Percentiles rank a stretch among this genome's conserved stretches.
Conservation (phyloP, 75 land plant genomes). For the Pseudotsuga menziesii region DNA sequence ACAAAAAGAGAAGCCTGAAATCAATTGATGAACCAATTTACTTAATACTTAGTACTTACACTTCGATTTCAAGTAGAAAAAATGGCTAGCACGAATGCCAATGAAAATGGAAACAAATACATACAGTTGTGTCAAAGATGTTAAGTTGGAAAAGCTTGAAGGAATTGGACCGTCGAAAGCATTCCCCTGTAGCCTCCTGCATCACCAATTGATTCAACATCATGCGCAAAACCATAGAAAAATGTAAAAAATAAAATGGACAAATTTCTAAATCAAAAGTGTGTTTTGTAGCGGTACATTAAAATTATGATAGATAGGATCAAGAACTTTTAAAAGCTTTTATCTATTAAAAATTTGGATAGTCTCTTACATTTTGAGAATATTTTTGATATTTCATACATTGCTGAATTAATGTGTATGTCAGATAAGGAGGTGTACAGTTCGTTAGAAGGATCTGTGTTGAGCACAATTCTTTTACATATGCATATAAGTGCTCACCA, state of each 20-base stretch:
- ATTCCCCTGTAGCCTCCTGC: conserved; percentile 28
- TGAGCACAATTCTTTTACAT: too few species aligned
- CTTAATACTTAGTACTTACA: not conserved
- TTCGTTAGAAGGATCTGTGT: too few species aligned
- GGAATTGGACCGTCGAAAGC: conserved; percentile 35
- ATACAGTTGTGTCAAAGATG: conserved; percentile 23
- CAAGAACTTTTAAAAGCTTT: too few species aligned
- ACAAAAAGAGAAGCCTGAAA: not conserved
- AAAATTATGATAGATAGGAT: not conserved
- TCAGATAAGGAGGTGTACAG: too few species aligned
- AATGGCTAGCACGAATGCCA: not conserved
- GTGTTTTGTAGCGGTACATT: not conserved
- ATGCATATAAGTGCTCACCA: too few species aligned
- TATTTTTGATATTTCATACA: too few species aligned
- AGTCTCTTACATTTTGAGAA: too few species aligned
- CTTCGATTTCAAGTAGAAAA: not conserved
- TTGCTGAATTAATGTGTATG: too few species aligned
- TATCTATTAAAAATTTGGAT: too few species aligned
- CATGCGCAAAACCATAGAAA: not conserved
- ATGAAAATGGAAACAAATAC: not conserved
- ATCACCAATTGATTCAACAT: not conserved
- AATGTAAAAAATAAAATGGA: not conserved
- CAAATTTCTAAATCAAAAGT: not conserved
- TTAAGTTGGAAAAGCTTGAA: conserved; percentile 25
- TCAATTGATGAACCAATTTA: conserved; percentile 1